Base-by-base conservation (phyloP, 768 basidiomycete genomes). In the Kwoniella mangroviensis region DNA sequence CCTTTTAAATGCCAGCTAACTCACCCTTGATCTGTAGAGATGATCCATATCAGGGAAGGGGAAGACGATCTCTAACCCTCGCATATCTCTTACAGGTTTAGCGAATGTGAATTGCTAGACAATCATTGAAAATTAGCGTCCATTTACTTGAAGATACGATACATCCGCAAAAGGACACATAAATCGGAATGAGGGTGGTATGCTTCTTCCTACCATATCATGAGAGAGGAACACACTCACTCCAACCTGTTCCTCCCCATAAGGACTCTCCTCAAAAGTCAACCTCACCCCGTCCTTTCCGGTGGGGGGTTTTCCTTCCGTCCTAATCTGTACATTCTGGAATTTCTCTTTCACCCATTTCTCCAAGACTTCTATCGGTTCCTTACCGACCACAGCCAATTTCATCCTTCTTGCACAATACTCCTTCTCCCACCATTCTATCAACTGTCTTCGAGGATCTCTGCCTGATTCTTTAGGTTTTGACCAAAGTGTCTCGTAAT, bases 51-150 rank as follows among this genome's bases (percentile, higher is more conserved):
- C 85, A 10, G 83, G 84, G 79, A 81, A 84, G 5, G 84, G 83
- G 79, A 84, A 94, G 2, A 89, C 89, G 24, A 96, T 86, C 77
- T 95, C 94, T 61, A 96, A 75, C 0, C 88, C 89, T 77, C 93
- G 91, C 83, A 93, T 89, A 24, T 90, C 87, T 90, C 92, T 93
- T 73, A 98, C 88, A 0, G 93, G 95, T 83, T 94, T 90, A n/a
- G 90, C 88, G 59, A 88, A 91, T 17, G 75, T 68, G 70, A 68
- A 79, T 13, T 71, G 62, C 82, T 83, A 49, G 34, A 34, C 9
- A 4, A 34, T 34, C 34, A 34, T 34, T 34, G 4, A 34, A 7
- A 5, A 34, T 34, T 34, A 34, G 34, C 34, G 9, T 34, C 4
- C 34, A 34, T 34, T 5, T 7, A 34, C 34, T 34, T 34, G 34